These are phyloP conservation scores for Symmetrospora coprosmae DNA, from an alignment of 768 basidiomycete species.

Conservation along the genomic window DNA sequence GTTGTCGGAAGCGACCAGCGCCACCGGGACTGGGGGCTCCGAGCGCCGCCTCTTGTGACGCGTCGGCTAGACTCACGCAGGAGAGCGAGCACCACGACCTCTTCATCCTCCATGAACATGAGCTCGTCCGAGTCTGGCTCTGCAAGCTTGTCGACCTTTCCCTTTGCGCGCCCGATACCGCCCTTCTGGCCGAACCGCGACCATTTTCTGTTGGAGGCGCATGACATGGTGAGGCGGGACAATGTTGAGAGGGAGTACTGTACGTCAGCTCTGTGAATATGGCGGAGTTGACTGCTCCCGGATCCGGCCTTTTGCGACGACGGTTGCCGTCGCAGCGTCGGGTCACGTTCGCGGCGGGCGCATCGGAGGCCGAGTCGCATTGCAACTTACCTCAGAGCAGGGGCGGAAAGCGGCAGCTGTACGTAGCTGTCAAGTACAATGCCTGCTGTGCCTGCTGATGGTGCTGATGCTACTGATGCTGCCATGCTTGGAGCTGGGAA, in stretches of 20 bases:
- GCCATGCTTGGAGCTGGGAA: too few relatives aligned
- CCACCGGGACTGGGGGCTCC: too few relatives aligned
- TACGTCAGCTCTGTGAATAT: background rate
- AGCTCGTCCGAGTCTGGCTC: slow-evolving; percentile 13
- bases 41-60: background rate
- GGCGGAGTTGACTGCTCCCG: background rate
- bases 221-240: background rate
- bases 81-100: slow-evolving; percentile 5
- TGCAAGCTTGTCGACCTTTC: slow-evolving; percentile 4
- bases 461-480: too few relatives aligned
- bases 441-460: background rate
- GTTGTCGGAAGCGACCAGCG: too few relatives aligned
- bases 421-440: background rate
- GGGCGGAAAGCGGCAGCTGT: slow-evolving; percentile 4
- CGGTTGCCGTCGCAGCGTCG: too few relatives aligned
- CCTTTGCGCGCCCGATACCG: slow-evolving; percentile 12
- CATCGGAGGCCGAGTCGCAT: background rate
- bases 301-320: too few relatives aligned
- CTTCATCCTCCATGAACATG: slow-evolving; percentile 21
- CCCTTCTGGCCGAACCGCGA: slow-evolving; percentile 13
- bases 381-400: slow-evolving; percentile 1
- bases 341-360: too few relatives aligned
- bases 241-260: background rate
- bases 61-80: background rate
- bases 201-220: slow-evolving; percentile 8